phyloP scores from a whole-genome alignment of 257 asterid species.

The Henckelia pumila region DNA sequence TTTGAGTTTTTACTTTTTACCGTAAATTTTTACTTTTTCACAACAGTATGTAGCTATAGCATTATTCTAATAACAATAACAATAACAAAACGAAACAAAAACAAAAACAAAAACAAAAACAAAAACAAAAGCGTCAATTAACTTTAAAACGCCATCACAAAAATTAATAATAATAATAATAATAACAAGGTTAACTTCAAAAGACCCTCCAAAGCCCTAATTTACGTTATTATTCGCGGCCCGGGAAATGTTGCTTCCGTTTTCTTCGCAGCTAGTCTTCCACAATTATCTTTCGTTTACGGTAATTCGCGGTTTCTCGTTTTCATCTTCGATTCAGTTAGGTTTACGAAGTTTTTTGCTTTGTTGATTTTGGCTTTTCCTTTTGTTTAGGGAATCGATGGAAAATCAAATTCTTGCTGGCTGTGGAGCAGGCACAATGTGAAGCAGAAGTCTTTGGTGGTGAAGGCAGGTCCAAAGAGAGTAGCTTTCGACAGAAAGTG shows the following conservation, averaged over 20 bases:
- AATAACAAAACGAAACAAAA: no score
- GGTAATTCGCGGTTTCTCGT: constrained; percentile 31
- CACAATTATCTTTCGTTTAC: constrained; percentile 24
- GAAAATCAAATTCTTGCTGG: constrained; percentile 34
- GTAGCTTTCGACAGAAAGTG: constrained; percentile 68
- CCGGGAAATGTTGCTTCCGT: constrained; percentile 33
- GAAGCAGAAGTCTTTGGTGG: constrained; percentile 36
- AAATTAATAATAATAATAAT: no score
- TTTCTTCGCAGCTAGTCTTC: constrained; percentile 37
- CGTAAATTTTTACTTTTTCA: no score
- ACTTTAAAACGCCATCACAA: no score
- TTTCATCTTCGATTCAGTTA: not conserved
- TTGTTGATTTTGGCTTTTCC: constrained; percentile 8
- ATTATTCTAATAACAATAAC: no score
- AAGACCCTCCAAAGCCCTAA: constrained; percentile 42
- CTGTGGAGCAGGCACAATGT: constrained; percentile 35
- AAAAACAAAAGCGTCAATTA: no score
- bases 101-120: no score
- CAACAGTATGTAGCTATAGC: no score
- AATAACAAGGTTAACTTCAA: no score
- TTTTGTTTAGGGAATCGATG: constrained; percentile 38
- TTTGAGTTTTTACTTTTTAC: no score
- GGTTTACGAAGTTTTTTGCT: no score
- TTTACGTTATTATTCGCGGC: not conserved
- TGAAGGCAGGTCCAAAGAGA: constrained; percentile 83